A percentile compares a stretch with the other conserved stretches of the same genome.
Conservation (phyloP, 2,329 filamentous ascomycete genomes). For the Fusarium albidum region DNA sequence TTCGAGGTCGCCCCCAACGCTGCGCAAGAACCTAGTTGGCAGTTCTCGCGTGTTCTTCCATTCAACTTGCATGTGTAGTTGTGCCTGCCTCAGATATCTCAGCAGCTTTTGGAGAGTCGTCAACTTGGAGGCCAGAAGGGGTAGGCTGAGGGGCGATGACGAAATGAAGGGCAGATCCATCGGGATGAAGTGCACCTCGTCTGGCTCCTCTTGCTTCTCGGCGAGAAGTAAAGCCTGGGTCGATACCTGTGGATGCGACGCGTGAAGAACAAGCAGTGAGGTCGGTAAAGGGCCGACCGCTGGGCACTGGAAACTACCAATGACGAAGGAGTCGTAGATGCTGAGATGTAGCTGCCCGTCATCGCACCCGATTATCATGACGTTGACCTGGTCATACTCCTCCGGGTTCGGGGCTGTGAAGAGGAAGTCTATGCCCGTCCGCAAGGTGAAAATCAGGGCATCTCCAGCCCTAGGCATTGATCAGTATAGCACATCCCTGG, state of each 20-base stretch:
- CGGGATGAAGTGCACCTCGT: constrained; percentile 67
- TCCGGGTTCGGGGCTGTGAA: constrained; percentile 70
- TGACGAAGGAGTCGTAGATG: constrained; percentile 86
- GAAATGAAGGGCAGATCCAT: constrained; percentile 86
- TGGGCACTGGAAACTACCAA: constrained; percentile 70
- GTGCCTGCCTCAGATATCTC: constrained; percentile 82
- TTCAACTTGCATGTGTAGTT: constrained; percentile 80
- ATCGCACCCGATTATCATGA: constrained; percentile 77
- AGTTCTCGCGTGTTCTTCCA: constrained; percentile 86
- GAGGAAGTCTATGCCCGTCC: constrained; percentile 73
- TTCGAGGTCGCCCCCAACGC: constrained; percentile 77
- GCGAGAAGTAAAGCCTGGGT: constrained; percentile 76
- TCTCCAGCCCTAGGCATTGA: constrained; percentile 49
- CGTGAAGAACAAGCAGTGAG: constrained; percentile 62
- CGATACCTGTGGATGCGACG: constrained; percentile 77
- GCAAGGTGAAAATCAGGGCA: constrained; percentile 72
- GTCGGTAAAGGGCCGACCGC: constrained; percentile 39
- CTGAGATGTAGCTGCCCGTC: constrained; percentile 78
- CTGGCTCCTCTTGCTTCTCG: constrained; percentile 43
- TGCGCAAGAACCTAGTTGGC: constrained; percentile 78
- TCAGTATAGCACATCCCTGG: too few species aligned
- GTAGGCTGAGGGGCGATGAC: constrained; percentile 80
- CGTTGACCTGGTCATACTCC: constrained; percentile 78
- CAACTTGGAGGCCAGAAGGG: constrained; percentile 84
- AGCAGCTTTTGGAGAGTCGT: constrained; percentile 88